Percentiles rank a stretch among this genome's conserved stretches.
Evolutionary conservation across 2,329 filamentous ascomycete species (phyloP).

Genomic region (Clonostachys chloroleuca): DNA sequence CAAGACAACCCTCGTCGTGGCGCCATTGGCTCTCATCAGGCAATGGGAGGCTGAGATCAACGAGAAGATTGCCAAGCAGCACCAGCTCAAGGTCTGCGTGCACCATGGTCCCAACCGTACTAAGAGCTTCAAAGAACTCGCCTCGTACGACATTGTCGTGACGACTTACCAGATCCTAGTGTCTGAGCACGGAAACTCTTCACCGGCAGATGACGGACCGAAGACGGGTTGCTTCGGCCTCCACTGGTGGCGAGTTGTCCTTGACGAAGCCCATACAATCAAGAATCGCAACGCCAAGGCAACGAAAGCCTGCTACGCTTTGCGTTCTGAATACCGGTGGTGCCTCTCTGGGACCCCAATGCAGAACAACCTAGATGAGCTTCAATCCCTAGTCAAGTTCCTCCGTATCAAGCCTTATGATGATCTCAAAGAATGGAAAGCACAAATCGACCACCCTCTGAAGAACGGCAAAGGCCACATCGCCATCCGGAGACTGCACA

Average conservation of each 20-base stretch:
- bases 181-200: slow-evolving; percentile 76
- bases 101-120: slow-evolving; percentile 87
- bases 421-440: slow-evolving; percentile 81
- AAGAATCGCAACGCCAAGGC: slow-evolving; percentile 97
- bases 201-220: slow-evolving; percentile 52
- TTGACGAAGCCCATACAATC: slow-evolving; percentile 97
- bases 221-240: slow-evolving; percentile 85
- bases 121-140: slow-evolving; percentile 72
- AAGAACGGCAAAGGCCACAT: slow-evolving; percentile 86
- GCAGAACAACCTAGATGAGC: slow-evolving; percentile 96
- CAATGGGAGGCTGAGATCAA: slow-evolving; percentile 96
- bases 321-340: slow-evolving; percentile 88
- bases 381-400: slow-evolving; percentile 91
- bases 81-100: slow-evolving; percentile 75
- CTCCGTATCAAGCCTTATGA: slow-evolving; percentile 89
- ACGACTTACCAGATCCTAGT: slow-evolving; percentile 96
- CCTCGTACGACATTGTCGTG: slow-evolving; percentile 88
- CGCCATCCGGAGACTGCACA: slow-evolving; percentile 81
- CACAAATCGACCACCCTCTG: slow-evolving; percentile 84
- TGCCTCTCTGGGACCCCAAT: slow-evolving; percentile 94
- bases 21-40: slow-evolving; percentile 87
- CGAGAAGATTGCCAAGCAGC: slow-evolving; percentile 67
- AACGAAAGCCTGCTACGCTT: slow-evolving; percentile 84
- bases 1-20: slow-evolving; percentile 85
- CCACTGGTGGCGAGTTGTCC: slow-evolving; percentile 91